Conservation (phyloP, 306 rosid genomes). For the Luffa aegyptiaca region DNA sequence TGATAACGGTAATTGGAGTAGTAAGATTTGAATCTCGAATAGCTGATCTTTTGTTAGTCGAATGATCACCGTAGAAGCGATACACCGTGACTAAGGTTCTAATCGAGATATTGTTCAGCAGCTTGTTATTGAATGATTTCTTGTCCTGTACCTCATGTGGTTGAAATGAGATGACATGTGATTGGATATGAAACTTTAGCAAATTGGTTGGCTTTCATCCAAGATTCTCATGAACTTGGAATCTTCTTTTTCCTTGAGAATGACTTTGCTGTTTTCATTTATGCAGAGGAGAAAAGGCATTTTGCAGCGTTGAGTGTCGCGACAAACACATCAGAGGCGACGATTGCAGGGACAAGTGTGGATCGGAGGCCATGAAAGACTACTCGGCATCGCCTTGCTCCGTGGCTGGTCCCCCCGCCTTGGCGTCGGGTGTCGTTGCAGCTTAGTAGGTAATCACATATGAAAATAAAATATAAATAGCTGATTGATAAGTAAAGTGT, state of each 20-base stretch:
- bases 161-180: background rate
- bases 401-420: constrained; percentile 18
- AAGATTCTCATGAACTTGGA: constrained; percentile 4
- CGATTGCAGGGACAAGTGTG: constrained; percentile 31
- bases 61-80: background rate
- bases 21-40: background rate
- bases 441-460: constrained; percentile 28
- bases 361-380: constrained; percentile 30
- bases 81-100: background rate
- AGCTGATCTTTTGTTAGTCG: background rate
- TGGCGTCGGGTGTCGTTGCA: constrained; percentile 39
- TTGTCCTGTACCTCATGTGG: constrained; percentile 7
- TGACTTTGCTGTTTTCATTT: constrained; percentile 1
- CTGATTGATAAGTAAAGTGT: background rate
- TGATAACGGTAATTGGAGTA: background rate
- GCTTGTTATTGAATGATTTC: background rate
- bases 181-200: background rate
- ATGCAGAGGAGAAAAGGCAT: constrained; percentile 64
- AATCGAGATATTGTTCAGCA: background rate
- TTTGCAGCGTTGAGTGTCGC: constrained; percentile 57
- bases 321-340: constrained; percentile 45
- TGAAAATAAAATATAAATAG: background rate
- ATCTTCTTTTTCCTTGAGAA: background rate
- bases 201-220: background rate
- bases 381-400: constrained; percentile 42